Percentiles rank a stretch among this genome's conserved stretches.
Conservation (phyloP, 306 rosid genomes). For the Arachis hypogaea region DNA sequence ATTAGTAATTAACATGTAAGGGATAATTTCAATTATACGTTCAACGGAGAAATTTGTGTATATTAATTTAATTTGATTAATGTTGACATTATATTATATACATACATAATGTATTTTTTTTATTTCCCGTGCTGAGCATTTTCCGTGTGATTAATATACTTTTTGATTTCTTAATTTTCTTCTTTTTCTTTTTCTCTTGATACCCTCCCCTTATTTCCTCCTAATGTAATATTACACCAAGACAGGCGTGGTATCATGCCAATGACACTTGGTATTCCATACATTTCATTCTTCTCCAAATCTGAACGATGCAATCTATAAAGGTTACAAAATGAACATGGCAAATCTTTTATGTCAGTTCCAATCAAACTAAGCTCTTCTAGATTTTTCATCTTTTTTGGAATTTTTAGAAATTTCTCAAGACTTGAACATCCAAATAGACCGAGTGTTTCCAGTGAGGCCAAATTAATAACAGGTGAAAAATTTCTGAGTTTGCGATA, state of each 20-base stretch:
- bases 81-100: no score
- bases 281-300: background rate
- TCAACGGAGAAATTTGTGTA: no score
- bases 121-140: no score
- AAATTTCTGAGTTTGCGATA: background rate
- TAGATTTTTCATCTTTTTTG: background rate
- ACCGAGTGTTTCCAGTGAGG: background rate
- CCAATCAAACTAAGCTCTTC: background rate
- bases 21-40: no score
- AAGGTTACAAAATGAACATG: constrained; percentile 9
- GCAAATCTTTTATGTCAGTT: background rate
- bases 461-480: background rate
- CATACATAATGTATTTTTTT: no score
- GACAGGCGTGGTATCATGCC: background rate
- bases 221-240: no score
- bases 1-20: no score
- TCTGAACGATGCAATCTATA: background rate
- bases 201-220: background rate
- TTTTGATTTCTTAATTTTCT: no score
- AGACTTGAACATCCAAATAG: background rate
- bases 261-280: background rate
- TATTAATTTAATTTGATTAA: no score
- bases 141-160: no score
- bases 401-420: background rate
- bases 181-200: background rate